Evolutionary conservation across 768 basidiomycete genomes (phyloP).

Genomic region (Lyophyllum atratum): DNA sequence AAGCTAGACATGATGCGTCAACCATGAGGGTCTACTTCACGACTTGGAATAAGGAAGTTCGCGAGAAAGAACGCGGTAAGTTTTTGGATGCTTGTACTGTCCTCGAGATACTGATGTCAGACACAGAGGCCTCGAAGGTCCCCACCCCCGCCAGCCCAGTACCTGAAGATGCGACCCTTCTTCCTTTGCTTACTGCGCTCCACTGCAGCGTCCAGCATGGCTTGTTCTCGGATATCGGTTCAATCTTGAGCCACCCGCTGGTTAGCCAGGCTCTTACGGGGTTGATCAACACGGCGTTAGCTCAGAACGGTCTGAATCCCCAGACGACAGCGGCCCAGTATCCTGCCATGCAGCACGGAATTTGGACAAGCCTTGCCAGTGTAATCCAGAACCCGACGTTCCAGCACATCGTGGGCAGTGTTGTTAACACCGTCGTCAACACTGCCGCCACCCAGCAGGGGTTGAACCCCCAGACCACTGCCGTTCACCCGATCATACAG

Average conservation of each 20-base stretch:
- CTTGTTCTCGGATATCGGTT: too few relatives aligned
- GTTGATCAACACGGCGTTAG: too few relatives aligned
- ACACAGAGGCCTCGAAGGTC: neutral
- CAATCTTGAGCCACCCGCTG: too few relatives aligned
- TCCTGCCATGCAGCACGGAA: neutral
- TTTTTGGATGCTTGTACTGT: neutral
- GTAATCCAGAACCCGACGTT: neutral
- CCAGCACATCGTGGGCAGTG: neutral
- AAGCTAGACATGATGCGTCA: neutral
- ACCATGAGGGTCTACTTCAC: slow-evolving; percentile 3
- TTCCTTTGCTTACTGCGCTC: too few relatives aligned
- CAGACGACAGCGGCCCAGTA: too few relatives aligned
- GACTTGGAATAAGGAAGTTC: slow-evolving; percentile 3
- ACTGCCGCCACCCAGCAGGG: neutral
- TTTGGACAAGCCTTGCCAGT: neutral
- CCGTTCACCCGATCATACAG: neutral
- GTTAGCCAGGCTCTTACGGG: too few relatives aligned
- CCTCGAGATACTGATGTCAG: neutral
- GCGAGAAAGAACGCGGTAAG: neutral
- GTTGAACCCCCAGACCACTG: neutral
- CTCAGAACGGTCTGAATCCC: too few relatives aligned
- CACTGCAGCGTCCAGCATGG: too few relatives aligned
- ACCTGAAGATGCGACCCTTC: too few relatives aligned
- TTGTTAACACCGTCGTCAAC: neutral
- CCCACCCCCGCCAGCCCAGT: too few relatives aligned